Base-by-base conservation (phyloP, 805 yeast species). In the Pichia cephalocereana region DNA sequence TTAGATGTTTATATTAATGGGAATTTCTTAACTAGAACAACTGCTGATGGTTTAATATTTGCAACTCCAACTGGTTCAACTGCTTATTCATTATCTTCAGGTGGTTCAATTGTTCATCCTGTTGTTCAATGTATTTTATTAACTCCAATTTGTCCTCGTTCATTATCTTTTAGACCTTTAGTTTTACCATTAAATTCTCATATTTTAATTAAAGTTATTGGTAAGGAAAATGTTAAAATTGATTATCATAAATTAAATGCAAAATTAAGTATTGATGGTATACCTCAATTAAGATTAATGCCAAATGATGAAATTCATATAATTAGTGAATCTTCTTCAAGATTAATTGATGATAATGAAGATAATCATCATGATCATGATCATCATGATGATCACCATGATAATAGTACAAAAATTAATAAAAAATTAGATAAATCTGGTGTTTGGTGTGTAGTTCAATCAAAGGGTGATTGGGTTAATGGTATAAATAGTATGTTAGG, bases 41-140 rank as follows among this genome's bases (percentile, higher is more conserved):
- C 91, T 0, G 96, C 95, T 1, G 98, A 91, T 65, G 98, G 98
- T 38, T 75, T 90, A 9, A 78, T 82, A 6, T 72, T 88, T 42
- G 75, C 93, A 3, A 86, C 97, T 0, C 98, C 98, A 17, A 90
- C 97, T 0, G 98, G 98, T 0, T 86, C 96, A 10, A 90, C 97
- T 0, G 96, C 97, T 0, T 90, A 90, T 60, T 86, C 96, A 0
- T 69, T 90, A 46, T 78, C 87, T 30, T 79, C 95, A 1, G 97
- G 98, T 14, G 98, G 98, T 1, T 80, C 96, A 14, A 90, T 90
- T 50, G 91, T 87, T 2, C 95, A 90, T 54, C 97, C 98, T 0
- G 67, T 81, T 46, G 95, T 90, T 9, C 83, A 88, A 15, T 83
- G 93, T 51, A 82, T 87, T 11, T 67, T 90, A 43, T 64, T 90